Base-by-base conservation (phyloP, 805 yeast species). In the Clavispora vitiphila region DNA sequence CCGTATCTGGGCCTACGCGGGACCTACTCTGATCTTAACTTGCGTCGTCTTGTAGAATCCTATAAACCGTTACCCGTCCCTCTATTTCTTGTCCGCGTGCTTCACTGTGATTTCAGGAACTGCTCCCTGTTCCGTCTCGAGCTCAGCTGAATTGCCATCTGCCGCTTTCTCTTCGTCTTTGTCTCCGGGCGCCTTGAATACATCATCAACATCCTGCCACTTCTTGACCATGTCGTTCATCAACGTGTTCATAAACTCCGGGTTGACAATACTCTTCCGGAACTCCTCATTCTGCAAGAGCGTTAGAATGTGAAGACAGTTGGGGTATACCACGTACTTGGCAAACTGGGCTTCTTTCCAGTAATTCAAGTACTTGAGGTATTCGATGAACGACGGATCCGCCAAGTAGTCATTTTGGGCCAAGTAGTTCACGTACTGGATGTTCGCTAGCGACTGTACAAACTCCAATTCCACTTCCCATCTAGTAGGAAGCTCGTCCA, bases 391-490 rank as follows among this genome's bases (percentile, higher is more conserved):
- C 39, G 76, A 74, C 22, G 75, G 80, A 54, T 85, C 83, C 52
- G 83, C 82, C 10, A 90, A 68, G 56, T 81, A 81, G 43, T 81
- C 81, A 51, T 81, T 85, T 61, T 90, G 96, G 2, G 96, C 96
- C 20, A 91, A 70, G 55, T 80, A 89, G 49, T 87, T 82, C 42
- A 91, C 72, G 57, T 90, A 91, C 60, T 84, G 96, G 35, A 91
- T 80, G 61, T 91, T 93, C 2, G 96, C 87, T 25, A 91, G 71
- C 12, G 96, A 83, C 64, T 91, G 98, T 3, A 91, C 95, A 64
- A 91, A 91, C 77, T 86, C 97, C n/a, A 86, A 71, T 53, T 86
- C 96, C 18, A 86, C 78, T 55, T 86, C 96, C 87, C 91, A 87
- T 43, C 95, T 62, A 5, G 85, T 76, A n/a, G 91, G 89, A n/a